Evolutionary conservation across 345 rosid genomes (phyloP).

Genomic region (Eucalyptus caleyi): DNA sequence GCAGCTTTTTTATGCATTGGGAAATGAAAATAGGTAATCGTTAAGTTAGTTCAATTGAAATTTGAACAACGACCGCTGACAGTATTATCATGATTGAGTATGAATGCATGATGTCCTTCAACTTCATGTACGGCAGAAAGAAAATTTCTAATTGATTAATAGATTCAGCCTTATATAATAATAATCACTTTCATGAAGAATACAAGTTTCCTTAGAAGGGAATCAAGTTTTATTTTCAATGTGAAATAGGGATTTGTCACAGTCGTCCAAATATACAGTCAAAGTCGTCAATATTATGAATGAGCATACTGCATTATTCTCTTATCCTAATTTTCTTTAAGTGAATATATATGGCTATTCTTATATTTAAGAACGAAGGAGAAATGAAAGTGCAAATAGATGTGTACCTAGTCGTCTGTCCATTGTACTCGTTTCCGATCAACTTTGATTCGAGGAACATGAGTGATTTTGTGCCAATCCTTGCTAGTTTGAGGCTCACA

Average conservation of each 20-base stretch:
- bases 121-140: neutral
- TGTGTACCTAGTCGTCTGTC: neutral
- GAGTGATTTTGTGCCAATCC: neutral
- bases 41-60: neutral
- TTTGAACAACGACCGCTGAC: neutral
- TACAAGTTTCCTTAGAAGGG: neutral
- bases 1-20: neutral
- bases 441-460: neutral
- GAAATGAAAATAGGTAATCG: neutral
- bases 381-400: neutral
- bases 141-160: neutral
- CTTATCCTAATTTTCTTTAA: neutral
- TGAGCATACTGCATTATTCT: neutral
- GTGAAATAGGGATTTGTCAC: neutral
- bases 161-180: neutral
- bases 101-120: neutral
- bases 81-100: neutral
- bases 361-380: neutral
- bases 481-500: neutral
- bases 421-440: neutral
- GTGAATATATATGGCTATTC: neutral
- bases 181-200: neutral
- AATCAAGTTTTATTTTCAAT: neutral
- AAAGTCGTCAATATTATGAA: neutral
- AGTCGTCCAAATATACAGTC: neutral